A percentile compares a stretch with the other conserved stretches of the same genome.
phyloP scores from a whole-genome alignment of 441 rosid species.

The Eugenia klotzschiana region DNA sequence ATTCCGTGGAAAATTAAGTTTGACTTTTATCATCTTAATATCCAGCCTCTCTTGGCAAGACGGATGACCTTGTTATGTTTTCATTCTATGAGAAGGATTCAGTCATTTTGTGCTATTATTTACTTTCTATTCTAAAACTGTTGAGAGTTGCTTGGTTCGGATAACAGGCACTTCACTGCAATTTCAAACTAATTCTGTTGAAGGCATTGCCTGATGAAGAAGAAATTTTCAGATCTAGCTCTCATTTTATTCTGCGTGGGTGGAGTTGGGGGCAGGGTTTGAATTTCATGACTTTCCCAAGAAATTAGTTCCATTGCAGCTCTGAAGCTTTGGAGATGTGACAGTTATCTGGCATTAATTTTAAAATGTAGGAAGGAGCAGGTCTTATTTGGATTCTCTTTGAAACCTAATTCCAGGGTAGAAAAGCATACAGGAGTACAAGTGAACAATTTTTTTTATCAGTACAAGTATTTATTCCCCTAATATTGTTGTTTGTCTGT shows the following conservation, averaged over 20 bases:
- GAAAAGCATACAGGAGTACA: not conserved
- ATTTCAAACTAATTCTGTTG: not conserved
- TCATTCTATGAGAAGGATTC: not conserved
- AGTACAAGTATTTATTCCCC: not conserved
- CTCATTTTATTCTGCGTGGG: not conserved
- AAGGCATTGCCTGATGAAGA: not conserved
- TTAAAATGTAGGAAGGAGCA: not conserved
- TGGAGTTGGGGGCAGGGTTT: not conserved
- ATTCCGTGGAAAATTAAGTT: not conserved
- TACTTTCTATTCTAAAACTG: not conserved
- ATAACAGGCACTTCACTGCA: not conserved
- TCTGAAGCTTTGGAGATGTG: not conserved
- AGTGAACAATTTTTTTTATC: not conserved
- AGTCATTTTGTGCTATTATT: not conserved
- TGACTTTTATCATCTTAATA: not conserved
- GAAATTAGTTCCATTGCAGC: not conserved
- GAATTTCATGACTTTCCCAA: not conserved
- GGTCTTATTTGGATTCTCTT: not conserved
- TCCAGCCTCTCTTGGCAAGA: not conserved
- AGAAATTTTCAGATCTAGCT: not conserved
- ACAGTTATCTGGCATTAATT: not conserved
- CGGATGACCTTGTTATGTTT: not conserved
- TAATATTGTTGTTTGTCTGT: conserved; percentile 2
- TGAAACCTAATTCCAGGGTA: not conserved
- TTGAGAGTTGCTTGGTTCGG: not conserved